Base-by-base conservation (phyloP, 768 basidiomycete species). In the Suillus hirtellus region DNA sequence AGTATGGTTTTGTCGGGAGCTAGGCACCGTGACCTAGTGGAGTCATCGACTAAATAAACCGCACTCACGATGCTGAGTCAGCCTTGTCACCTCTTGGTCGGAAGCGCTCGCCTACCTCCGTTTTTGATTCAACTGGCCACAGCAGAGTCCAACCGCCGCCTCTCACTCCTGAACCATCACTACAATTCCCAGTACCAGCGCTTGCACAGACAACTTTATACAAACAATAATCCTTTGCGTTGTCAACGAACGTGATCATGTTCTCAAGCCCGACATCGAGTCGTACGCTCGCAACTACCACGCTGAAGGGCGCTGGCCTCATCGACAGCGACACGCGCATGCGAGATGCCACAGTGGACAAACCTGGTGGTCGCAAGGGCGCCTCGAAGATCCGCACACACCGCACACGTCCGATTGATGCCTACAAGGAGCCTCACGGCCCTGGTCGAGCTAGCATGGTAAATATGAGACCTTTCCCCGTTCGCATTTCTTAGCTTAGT, bases 241-340 rank as follows among this genome's bases (percentile, higher is more conserved):
- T 60, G 55, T 17, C 27, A 43, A 40, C 54, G 59, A 34, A 31
- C 43, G n/a, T 37, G 58, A 60, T 61, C 44, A 87, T 89, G 81
- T 85, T 85, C 72, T 88, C 88, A 50, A 85, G 82, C 64, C 79
- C 87, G 49, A 81, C 89, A 10, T 81, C 86, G 9, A 78, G 83
- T 59, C 84, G 87, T 67, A 72, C 82, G 35, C 76, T 93, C 21
- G 89, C 86, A 24, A 67, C 82, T 63, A 88, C 76, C 63, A 87
- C 89, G 37, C 78, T 92, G 31, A 86, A 87, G 63, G 85, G 76
- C 43, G 90, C 89, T 3, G 91, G 90, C 47, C 86, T 92, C 71
- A 88, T 91, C 65, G 90, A 91, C 81, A 80, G 84, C 62, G 91
- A 93, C 73, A 79, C 86, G 63, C 83, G 79, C 67, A 92, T 93